Conservation (phyloP, 1,139 yeast genomes). For the Arxiozyma telluris region DNA sequence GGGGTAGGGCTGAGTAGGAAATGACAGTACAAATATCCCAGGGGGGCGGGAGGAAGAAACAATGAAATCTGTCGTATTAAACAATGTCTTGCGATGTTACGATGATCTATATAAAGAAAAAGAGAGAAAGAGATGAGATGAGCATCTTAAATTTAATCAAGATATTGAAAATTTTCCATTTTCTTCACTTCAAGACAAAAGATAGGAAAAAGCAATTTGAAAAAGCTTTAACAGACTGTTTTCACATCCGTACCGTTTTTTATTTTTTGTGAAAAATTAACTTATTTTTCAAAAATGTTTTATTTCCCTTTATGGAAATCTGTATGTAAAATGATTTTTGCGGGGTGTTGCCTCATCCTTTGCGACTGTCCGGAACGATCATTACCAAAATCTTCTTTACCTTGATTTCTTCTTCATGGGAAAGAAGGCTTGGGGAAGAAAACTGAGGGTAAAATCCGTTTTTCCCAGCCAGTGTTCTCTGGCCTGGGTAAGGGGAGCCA, state of each 20-base stretch:
- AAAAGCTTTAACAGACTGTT: not conserved
- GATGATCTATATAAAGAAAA: not conserved
- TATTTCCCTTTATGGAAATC: not conserved
- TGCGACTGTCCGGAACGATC: too few species aligned
- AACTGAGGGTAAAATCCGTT: too few species aligned
- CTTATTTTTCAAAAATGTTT: too few species aligned
- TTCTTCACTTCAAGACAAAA: not conserved
- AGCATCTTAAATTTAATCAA: not conserved
- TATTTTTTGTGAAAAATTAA: not conserved
- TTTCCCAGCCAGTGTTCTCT: too few species aligned
- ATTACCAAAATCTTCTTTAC: too few species aligned
- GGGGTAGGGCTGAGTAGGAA: not conserved
- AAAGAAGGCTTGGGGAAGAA: not conserved
- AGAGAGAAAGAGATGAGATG: not conserved
- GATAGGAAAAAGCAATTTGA: too few species aligned
- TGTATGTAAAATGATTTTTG: too few species aligned
- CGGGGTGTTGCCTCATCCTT: not conserved
- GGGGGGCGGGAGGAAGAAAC: not conserved
- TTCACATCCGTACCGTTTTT: not conserved
- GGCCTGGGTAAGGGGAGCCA: too few species aligned
- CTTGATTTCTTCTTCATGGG: not conserved
- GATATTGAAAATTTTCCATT: not conserved
- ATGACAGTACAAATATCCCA: too few species aligned
- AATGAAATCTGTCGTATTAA: too few species aligned
- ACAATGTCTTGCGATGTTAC: not conserved